Evolutionary conservation across 2,329 filamentous ascomycete genomes (phyloP).

Genomic region (Phyllachora maydis): DNA sequence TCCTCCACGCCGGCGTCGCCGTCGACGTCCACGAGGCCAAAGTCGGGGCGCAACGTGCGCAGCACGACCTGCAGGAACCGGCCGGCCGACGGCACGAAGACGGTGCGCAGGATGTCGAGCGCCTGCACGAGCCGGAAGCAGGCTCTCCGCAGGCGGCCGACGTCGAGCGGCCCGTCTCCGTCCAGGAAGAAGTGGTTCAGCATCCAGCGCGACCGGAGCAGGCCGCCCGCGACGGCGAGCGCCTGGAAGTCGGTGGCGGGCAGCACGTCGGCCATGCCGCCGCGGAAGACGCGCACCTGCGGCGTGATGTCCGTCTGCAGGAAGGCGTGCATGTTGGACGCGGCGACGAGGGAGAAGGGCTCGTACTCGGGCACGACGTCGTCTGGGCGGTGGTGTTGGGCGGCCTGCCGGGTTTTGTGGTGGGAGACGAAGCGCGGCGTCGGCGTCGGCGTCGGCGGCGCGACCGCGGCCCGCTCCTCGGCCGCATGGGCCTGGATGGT

Average conservation of each 20-base stretch:
- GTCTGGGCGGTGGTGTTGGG: not conserved
- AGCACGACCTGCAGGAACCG: constrained; percentile 7
- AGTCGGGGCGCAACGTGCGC: constrained; percentile 5
- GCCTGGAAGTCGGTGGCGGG: constrained; percentile 9
- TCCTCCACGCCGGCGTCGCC: constrained; percentile 2
- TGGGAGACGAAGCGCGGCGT: not conserved
- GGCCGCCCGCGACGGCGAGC: constrained; percentile 5
- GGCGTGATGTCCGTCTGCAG: constrained; percentile 7
- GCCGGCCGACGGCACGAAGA: constrained; percentile 6
- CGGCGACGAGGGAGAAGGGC: constrained; percentile 7
- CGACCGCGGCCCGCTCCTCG: not conserved
- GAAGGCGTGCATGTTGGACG: constrained; percentile 6
- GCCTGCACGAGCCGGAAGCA: constrained; percentile 6
- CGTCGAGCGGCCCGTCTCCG: constrained; percentile 4
- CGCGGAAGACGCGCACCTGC: constrained; percentile 7
- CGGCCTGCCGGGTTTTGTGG: not conserved
- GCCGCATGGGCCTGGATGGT: constrained; percentile 1
- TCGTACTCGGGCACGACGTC: constrained; percentile 4
- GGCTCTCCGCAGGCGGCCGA: constrained; percentile 5
- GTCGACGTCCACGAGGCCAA: constrained; percentile 3
- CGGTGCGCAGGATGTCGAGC: constrained; percentile 7
- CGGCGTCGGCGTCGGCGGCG: not conserved
- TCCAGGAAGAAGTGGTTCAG: constrained; percentile 8
- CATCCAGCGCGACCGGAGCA: constrained; percentile 7
- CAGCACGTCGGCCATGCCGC: constrained; percentile 7